Evolutionary conservation across 176 grass and related monocot genomes (phyloP).

Genomic region (Eragrostis nindensis): DNA sequence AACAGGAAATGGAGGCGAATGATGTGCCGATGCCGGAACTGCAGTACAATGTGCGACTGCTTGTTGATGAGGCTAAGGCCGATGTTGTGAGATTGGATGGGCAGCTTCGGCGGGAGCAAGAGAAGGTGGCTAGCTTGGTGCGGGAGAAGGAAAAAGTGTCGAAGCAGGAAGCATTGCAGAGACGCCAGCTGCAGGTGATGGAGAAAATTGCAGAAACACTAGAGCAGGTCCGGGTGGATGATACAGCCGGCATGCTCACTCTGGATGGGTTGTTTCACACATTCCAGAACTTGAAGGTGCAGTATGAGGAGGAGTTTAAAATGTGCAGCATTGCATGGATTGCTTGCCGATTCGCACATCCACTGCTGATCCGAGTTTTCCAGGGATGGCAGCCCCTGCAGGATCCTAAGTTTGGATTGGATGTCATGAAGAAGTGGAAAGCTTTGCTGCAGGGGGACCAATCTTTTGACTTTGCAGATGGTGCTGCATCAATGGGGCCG

Average conservation of each 20-base stretch:
- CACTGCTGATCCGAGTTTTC: slow-evolving; percentile 64
- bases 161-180: slow-evolving; percentile 63
- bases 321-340: slow-evolving; percentile 75
- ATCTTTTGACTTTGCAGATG: slow-evolving; percentile 70
- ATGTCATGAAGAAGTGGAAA: slow-evolving; percentile 66
- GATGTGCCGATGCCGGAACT: slow-evolving; percentile 81
- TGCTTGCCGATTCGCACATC: slow-evolving; percentile 71
- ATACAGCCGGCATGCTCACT: slow-evolving; percentile 54
- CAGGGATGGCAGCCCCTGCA: slow-evolving; percentile 85
- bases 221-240: slow-evolving; percentile 61
- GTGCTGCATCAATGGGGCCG: slow-evolving; percentile 53
- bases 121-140: slow-evolving; percentile 66
- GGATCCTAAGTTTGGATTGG: slow-evolving; percentile 70
- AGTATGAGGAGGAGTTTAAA: slow-evolving; percentile 69
- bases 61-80: slow-evolving; percentile 66
- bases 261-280: slow-evolving; percentile 60
- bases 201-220: slow-evolving; percentile 64
- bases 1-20: slow-evolving; percentile 67
- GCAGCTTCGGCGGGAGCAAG: slow-evolving; percentile 61
- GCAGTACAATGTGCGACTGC: slow-evolving; percentile 75
- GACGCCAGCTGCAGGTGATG: slow-evolving; percentile 63
- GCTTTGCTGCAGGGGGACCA: slow-evolving; percentile 78
- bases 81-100: slow-evolving; percentile 73
- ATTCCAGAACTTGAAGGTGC: slow-evolving; percentile 63
- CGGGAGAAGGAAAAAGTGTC: slow-evolving; percentile 69